A percentile compares a stretch with the other conserved stretches of the same genome.
Evolutionary conservation across 192 early-diverging fungal genomes (phyloP).

Genomic region (Podila epicladia): DNA sequence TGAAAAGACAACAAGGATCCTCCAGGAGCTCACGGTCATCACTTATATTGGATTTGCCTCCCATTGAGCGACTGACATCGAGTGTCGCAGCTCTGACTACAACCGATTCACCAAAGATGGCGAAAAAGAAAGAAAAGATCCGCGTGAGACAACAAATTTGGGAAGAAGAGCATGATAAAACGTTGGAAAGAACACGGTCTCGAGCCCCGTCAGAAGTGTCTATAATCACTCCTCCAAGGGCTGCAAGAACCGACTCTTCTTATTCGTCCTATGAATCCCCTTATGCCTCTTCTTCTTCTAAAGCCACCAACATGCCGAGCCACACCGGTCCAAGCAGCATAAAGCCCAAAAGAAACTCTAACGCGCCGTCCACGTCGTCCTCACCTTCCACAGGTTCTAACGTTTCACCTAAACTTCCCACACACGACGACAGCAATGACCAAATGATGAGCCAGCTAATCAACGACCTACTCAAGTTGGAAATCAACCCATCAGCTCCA

Average conservation of each 20-base stretch:
- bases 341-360: neutral
- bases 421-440: neutral
- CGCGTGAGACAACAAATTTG: neutral
- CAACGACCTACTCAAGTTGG: neutral
- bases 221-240: neutral
- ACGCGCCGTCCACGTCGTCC: neutral
- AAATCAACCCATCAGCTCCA: slow-evolving; percentile 4
- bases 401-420: neutral
- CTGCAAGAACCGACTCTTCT: slow-evolving; percentile 8
- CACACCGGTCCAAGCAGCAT: neutral
- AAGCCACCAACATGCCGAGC: slow-evolving; percentile 12
- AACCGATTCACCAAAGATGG: neutral
- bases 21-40: neutral
- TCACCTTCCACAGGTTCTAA: neutral
- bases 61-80: neutral
- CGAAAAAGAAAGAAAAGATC: neutral
- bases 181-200: neutral
- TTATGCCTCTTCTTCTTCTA: slow-evolving; percentile 25
- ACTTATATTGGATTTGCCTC: neutral
- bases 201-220: too few relatives aligned
- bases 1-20: neutral
- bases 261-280: slow-evolving; percentile 27
- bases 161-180: neutral
- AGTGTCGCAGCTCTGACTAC: neutral
- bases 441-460: neutral